Base-by-base conservation (phyloP, 192 early-diverging fungal species). In the Phlyctochytrium arcticum region DNA sequence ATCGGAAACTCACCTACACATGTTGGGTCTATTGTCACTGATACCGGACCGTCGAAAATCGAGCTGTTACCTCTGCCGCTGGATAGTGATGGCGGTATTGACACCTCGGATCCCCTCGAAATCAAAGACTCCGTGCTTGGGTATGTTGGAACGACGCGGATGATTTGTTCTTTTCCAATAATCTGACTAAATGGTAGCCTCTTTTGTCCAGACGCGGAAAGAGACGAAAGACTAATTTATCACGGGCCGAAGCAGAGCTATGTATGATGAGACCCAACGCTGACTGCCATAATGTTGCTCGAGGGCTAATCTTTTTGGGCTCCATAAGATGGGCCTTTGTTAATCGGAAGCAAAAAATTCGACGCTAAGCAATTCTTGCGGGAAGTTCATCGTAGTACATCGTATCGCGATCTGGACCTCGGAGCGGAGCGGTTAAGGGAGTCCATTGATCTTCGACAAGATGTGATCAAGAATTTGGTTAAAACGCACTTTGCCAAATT, bases 401-500 rank as follows among this genome's bases (percentile, higher is more conserved):
- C 89, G 4, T 95, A 90, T 66, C 81, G 83, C 0, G 93, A 96
- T 21, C 76, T 98, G 35, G 85, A 88, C 34, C 62, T 70, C 21
- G 96, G 94, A 3, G 82, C 87, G n/a, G 71, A 88, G 31, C 73
- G 75, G 5, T 73, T 98, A 30, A 78, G 88, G 48, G 73, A 71
- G 54, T 81, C 87, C 5, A 89, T 95, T 30, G 86, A 88, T 46
- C 86, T 93, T 59, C 85, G 90, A n/a, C 81, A 86, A 0, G 93
- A 94, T 46, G 90, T 88, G 1, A 78, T 95, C 19, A 94, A 92
- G 62, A 86, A 84, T 31, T 70, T 96, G 24, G 96, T 98, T 42
- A 92, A 96, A 70, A 90, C 89, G 59, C 92, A 98, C 70, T 98
- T 98, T 82, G 92, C 95, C 68, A 87, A 93, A 36, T 98, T 98